Evolutionary conservation across 1,139 yeast species (phyloP).

Genomic region (Saccharomycopsis hybrid): DNA sequence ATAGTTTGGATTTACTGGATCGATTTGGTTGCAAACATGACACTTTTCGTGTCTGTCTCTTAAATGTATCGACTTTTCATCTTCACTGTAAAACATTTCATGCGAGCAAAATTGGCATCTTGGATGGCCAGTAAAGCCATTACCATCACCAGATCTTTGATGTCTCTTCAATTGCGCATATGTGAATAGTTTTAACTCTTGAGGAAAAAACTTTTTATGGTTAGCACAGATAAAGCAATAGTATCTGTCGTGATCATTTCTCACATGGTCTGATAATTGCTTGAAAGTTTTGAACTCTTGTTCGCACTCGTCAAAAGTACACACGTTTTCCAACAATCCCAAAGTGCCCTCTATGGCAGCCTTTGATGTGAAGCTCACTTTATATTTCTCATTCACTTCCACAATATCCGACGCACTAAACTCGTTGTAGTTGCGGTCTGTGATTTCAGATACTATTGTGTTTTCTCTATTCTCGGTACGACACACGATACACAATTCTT

Average conservation of each 20-base stretch:
- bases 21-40: slow-evolving; percentile 75
- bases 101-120: slow-evolving; percentile 76
- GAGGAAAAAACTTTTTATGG: slow-evolving; percentile 70
- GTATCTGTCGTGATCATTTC: slow-evolving; percentile 50
- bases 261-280: slow-evolving; percentile 59
- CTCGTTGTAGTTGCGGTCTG: slow-evolving; percentile 37
- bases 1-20: slow-evolving; percentile 64
- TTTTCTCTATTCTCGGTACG: slow-evolving; percentile 55
- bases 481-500: slow-evolving; percentile 75
- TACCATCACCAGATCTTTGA: slow-evolving; percentile 55
- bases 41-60: slow-evolving; percentile 85
- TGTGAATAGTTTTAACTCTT: slow-evolving; percentile 60
- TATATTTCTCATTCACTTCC: slow-evolving; percentile 32
- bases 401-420: slow-evolving; percentile 32
- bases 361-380: slow-evolving; percentile 46
- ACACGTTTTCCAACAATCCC: slow-evolving; percentile 47
- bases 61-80: slow-evolving; percentile 77
- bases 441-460: slow-evolving; percentile 53
- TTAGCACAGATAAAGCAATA: slow-evolving; percentile 73
- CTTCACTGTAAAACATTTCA: slow-evolving; percentile 77
- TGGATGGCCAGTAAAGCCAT: slow-evolving; percentile 88
- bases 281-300: slow-evolving; percentile 43
- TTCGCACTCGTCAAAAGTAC: slow-evolving; percentile 46
- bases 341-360: slow-evolving; percentile 39
- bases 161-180: slow-evolving; percentile 63